Evolutionary conservation across 2,329 filamentous ascomycete species (phyloP).

Genomic region (Ophiostoma fasciatum): DNA sequence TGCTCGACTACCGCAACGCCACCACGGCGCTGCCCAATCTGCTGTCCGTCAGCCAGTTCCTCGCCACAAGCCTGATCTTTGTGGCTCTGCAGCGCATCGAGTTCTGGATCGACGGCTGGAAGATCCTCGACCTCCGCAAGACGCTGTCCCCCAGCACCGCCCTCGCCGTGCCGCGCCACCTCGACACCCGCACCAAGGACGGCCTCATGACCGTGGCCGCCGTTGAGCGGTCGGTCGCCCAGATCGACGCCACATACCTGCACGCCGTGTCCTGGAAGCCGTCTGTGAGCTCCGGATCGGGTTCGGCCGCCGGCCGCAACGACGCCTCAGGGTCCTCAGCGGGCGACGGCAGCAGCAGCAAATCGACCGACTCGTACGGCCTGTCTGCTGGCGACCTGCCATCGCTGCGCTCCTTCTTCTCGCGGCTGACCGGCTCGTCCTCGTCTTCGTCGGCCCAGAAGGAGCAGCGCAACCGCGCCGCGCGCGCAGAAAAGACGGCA

Average conservation of each 20-base stretch:
- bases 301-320: not conserved
- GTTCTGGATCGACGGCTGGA: conserved; percentile 79
- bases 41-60: conserved; percentile 75
- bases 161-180: conserved; percentile 58
- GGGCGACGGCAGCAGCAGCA: conserved; percentile 15
- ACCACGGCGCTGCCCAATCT: conserved; percentile 78
- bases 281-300: conserved; percentile 13
- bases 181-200: conserved; percentile 72
- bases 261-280: conserved; percentile 76
- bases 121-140: conserved; percentile 64
- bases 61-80: conserved; percentile 91
- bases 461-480: conserved; percentile 36
- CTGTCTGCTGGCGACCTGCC: conserved; percentile 35
- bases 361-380: conserved; percentile 33
- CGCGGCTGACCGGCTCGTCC: conserved; percentile 42
- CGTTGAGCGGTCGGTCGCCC: conserved; percentile 75
- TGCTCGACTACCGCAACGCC: conserved; percentile 82
- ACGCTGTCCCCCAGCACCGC: conserved; percentile 66
- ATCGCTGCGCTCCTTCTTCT: conserved; percentile 67
- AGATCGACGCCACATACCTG: conserved; percentile 86
- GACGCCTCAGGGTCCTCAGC: too few species aligned
- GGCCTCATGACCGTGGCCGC: conserved; percentile 72
- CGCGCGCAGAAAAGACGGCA: conserved; percentile 45
- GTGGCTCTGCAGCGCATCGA: conserved; percentile 80
- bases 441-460: conserved; percentile 28